These are phyloP conservation scores for Quercus ilex DNA, from an alignment of 306 rosid species.

Conservation along the genomic window DNA sequence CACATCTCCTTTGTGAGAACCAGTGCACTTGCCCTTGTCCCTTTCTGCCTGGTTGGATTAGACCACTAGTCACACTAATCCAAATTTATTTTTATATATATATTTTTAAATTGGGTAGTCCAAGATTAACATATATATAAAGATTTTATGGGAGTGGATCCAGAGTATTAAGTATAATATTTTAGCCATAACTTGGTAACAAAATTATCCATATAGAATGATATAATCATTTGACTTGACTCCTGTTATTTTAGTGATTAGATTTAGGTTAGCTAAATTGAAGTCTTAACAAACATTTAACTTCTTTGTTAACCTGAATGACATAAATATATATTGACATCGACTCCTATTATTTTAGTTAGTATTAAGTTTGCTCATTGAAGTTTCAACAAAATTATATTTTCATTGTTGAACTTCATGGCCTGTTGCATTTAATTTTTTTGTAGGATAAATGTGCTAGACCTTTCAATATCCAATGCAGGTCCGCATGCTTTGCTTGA, in stretches of 20 bases:
- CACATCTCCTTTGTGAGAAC: not conserved
- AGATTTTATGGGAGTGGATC: not conserved
- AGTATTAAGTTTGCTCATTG: constrained; percentile 27
- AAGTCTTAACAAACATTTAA: constrained; percentile 20
- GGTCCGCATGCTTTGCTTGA: not conserved
- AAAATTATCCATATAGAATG: constrained; percentile 6
- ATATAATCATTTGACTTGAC: constrained; percentile 16
- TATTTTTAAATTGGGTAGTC: not conserved
- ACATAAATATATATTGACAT: not conserved
- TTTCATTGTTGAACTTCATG: not conserved
- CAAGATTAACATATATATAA: not conserved
- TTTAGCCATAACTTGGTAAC: not conserved
- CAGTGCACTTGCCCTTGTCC: not conserved
- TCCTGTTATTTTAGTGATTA: not conserved
- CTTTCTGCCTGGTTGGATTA: not conserved
- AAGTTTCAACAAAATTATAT: constrained; percentile 21
- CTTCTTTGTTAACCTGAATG: not conserved
- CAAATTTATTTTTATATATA: not conserved
- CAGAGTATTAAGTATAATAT: not conserved
- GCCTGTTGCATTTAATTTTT: not conserved
- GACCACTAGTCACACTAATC: too few relatives aligned
- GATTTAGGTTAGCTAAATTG: constrained; percentile 26
- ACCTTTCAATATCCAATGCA: not conserved
- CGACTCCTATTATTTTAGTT: not conserved
- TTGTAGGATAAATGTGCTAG: not conserved